Evolutionary conservation across 2,329 filamentous ascomycete genomes (phyloP).

Genomic region (Daldinia eschscholtzii): DNA sequence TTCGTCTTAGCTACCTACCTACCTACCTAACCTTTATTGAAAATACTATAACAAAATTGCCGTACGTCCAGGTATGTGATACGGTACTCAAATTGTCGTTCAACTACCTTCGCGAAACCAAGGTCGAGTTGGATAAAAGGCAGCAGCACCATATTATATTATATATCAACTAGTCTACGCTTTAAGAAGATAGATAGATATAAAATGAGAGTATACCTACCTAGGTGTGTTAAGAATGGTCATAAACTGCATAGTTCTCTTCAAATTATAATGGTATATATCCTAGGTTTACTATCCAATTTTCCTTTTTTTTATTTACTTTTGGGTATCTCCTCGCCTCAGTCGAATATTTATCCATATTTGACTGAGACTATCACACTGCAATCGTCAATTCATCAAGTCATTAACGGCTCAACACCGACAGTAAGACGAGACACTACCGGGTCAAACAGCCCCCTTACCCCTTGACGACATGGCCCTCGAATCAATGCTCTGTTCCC

Average conservation of each 20-base stretch:
- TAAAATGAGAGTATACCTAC: not conserved
- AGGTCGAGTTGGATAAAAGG: not conserved
- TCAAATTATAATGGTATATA: not conserved
- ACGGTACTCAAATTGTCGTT: too few species aligned
- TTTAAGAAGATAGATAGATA: not conserved
- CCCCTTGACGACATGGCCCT: slow-evolving; percentile 31
- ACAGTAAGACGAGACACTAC: not conserved
- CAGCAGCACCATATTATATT: not conserved
- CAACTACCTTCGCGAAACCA: not conserved
- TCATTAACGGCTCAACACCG: not conserved
- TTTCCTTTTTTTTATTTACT: slow-evolving; percentile 3
- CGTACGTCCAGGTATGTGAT: too few species aligned
- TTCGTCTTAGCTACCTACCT: too few species aligned
- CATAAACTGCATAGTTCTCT: too few species aligned
- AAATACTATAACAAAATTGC: not conserved
- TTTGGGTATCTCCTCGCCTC: slow-evolving; percentile 25
- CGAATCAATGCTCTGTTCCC: slow-evolving; percentile 53
- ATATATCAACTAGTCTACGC: too few species aligned
- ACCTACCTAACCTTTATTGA: too few species aligned
- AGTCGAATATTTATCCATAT: not conserved
- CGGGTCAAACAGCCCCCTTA: slow-evolving; percentile 21
- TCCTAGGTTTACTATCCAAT: not conserved
- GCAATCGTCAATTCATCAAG: slow-evolving; percentile 22
- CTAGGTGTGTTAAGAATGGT: not conserved
- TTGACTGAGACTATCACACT: not conserved